phyloP scores from a whole-genome alignment of 306 rosid genomes.

The Vachellia pachyceras region DNA sequence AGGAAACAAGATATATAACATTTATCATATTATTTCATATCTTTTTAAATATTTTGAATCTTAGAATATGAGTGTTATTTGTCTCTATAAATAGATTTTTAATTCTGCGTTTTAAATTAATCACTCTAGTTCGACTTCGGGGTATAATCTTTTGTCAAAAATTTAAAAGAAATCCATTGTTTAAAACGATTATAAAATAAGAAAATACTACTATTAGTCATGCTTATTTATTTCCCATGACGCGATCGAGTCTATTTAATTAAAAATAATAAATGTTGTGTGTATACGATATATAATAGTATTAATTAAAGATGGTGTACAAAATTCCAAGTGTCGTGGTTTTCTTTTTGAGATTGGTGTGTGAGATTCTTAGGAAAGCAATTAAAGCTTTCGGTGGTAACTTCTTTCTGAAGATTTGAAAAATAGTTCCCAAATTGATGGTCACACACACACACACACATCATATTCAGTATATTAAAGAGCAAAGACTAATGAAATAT shows the following conservation, averaged over 20 bases:
- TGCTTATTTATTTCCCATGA: not conserved
- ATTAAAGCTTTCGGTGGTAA: conserved; percentile 50
- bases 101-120: no score
- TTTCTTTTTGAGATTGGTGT: not conserved
- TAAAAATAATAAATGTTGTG: not conserved
- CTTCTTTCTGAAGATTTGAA: conserved; percentile 35
- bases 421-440: conserved; percentile 20
- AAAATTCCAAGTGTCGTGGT: not conserved
- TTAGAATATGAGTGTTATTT: not conserved
- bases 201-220: not conserved
- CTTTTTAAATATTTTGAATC: not conserved
- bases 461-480: not conserved
- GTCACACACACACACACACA: no score
- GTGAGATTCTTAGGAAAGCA: not conserved
- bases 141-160: no score
- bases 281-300: not conserved
- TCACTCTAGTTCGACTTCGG: not conserved
- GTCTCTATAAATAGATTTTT: no score
- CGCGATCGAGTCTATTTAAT: not conserved
- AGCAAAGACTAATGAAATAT: not conserved
- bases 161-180: no score
- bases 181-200: no score
- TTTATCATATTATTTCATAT: no score
- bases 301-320: not conserved
- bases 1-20: not conserved